Evolutionary conservation across 75 land plant species (phyloP).

Genomic region (Cunninghamia lanceolata): DNA sequence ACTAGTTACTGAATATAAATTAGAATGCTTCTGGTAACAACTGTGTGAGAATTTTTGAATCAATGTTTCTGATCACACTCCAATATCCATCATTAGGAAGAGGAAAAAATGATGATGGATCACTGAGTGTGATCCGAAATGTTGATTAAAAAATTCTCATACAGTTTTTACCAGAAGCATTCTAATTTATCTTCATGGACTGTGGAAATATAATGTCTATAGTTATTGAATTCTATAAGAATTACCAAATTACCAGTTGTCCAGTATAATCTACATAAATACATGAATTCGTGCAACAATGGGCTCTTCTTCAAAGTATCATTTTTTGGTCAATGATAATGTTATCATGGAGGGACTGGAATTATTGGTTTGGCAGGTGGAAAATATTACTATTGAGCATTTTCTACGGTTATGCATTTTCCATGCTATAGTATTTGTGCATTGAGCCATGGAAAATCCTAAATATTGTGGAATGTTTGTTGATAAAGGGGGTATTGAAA

Average conservation of each 20-base stretch:
- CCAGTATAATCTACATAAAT: background rate
- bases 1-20: background rate
- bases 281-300: background rate
- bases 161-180: too few species aligned
- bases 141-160: too few species aligned
- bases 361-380: constrained; percentile 21
- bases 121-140: too few species aligned
- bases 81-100: too few species aligned
- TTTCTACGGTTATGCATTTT: constrained; percentile 67
- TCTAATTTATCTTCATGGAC: too few species aligned
- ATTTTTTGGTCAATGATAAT: background rate
- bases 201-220: too few species aligned
- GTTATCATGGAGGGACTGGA: constrained; percentile 25
- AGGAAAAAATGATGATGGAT: too few species aligned
- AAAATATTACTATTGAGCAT: constrained; percentile 47
- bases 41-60: too few species aligned
- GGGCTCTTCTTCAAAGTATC: background rate
- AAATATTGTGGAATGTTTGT: constrained; percentile 84
- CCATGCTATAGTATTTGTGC: constrained; percentile 81
- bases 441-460: constrained; percentile 73
- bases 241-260: background rate
- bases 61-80: too few species aligned
- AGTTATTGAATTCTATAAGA: background rate
- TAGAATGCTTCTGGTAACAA: too few species aligned
- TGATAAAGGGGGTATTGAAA: constrained; percentile 84